Evolutionary conservation across 2,329 filamentous ascomycete species (phyloP).

Genomic region (Talaromyces sp.): DNA sequence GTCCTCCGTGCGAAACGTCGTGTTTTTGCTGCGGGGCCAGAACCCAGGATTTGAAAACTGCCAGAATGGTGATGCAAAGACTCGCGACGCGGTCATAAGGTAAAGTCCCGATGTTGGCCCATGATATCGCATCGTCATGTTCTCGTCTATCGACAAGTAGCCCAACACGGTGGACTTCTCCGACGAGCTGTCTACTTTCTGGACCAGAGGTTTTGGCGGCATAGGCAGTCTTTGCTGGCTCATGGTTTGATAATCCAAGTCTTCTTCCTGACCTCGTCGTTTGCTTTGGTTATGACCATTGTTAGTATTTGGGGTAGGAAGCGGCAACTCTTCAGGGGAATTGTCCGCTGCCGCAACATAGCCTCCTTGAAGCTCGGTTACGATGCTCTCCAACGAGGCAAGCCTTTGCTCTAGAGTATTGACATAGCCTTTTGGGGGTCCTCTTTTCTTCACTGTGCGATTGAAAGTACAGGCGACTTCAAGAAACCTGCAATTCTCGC

Average conservation of each 20-base stretch:
- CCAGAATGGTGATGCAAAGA: conserved; percentile 12
- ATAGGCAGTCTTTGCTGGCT: neutral
- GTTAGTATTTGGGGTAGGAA: neutral
- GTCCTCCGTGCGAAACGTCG: conserved; percentile 10
- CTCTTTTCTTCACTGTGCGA: conserved; percentile 10
- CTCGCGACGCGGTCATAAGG: conserved; percentile 9
- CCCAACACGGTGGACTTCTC: conserved; percentile 10
- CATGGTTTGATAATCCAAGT: neutral
- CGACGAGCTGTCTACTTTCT: conserved; percentile 1
- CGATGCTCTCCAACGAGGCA: conserved; percentile 3
- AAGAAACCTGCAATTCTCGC: conserved; percentile 10
- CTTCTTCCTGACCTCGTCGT: neutral
- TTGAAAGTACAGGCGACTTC: conserved; percentile 10
- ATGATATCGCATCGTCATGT: conserved; percentile 13
- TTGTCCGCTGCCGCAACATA: conserved; percentile 3
- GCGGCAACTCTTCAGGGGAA: neutral
- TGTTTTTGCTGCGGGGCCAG: conserved; percentile 10
- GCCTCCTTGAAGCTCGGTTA: conserved; percentile 3
- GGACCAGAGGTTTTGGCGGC: neutral
- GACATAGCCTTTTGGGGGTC: conserved; percentile 11
- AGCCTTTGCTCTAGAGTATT: conserved; percentile 11
- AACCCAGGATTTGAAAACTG: conserved; percentile 11
- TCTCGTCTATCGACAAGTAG: conserved; percentile 11
- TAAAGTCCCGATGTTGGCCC: conserved; percentile 9
- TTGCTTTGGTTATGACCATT: neutral